Base-by-base conservation (phyloP, 805 yeast genomes). In the Candida chauliodis region DNA sequence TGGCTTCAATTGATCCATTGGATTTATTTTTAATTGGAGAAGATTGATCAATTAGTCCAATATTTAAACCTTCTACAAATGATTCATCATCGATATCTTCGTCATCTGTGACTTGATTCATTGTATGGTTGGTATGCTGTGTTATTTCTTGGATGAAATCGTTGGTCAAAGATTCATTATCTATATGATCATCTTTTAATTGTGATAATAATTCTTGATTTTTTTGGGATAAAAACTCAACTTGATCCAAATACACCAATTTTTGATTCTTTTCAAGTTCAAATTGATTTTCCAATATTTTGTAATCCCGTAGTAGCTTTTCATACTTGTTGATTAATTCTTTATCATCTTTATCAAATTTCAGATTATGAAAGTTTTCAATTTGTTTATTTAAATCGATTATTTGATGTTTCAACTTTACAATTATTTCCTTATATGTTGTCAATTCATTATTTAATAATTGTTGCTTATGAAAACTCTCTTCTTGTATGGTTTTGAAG, bases 201-300 rank as follows among this genome's bases (percentile, higher is more conserved):
- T 34, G 39, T 9, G 16, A n/a, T 16, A 33, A 15, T 10, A 41
- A 26, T 22, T 28, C 38, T 15, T 46, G 44, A 26, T 50, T 55
- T 39, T 69, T 68, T 37, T 61, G 64, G 31, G 72, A 66, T 42
- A 75, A 56, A 46, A 59, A 56, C 48, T 76, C 82, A 30, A 76
- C 61, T 53, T 76, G 79, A 47, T 75, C 80, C 34, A 76, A 73
- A 36, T 76, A 70, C 32, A 72, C 58, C 41, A 70, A 61, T 46
- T 75, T 75, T 27, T 78, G 73, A 47, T 68, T 74, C 34, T 67
- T 64, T 48, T 76, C 82, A 17, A 76, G 56, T 45, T 76, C 81
- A 45, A 63, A 68, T 45, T 76, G 76, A 38, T 71, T 66, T 48
- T 71, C 69, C 15, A 76, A 56, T 2, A 72, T 64, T 36, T 59